Evolutionary conservation across 345 rosid genomes (phyloP), one percentile per base, ranked within the genome.

Genomic region (Aegle marmelos): DNA sequence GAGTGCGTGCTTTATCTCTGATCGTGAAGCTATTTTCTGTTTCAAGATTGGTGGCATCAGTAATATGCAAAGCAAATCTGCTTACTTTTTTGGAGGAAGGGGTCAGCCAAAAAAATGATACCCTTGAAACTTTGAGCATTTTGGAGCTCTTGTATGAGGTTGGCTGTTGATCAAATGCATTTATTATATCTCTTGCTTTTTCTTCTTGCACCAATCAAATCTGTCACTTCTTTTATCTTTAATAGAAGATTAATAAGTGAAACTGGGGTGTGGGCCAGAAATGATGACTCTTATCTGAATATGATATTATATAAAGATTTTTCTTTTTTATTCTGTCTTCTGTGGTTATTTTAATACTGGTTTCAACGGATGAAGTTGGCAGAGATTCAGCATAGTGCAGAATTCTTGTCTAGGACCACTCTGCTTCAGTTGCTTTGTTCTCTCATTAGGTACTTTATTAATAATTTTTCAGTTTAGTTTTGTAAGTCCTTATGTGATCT

Each of bases 111-210:
- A 77, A 88, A 75, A 86, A 83, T 71, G 99, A 95, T 65, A 85
- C 88, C 70, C 92, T 93, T 67, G 94, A 79, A 79, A 83, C 86
- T 72, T 86, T 83, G 83, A 95, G 88, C 82, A 85, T 88, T 65
- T 72, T 95, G 88, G 99, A 95, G 90, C 92, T 95, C 77, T 83
- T 89, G 70, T 89, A 87, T 78, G 96, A 95, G 99, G 99, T 95
- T 78, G 71, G 90, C 72, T 64, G 69, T 27, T 76, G 30, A 75
- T 79, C 39, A 50, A 45, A 27, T 71, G 31, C 68, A 21, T 59
- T 39, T 13, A 22, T 68, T 34, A 48, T 63, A n/a, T 54, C 27
- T 71, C 25, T 70, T 4, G 22, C 3, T 2, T 41, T 30, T 72
- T 34, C 21, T 30, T 2, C 4, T 4, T 41, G 22, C 8, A 6